Conservation (phyloP, 768 basidiomycete genomes). For the Vararia minispora region DNA sequence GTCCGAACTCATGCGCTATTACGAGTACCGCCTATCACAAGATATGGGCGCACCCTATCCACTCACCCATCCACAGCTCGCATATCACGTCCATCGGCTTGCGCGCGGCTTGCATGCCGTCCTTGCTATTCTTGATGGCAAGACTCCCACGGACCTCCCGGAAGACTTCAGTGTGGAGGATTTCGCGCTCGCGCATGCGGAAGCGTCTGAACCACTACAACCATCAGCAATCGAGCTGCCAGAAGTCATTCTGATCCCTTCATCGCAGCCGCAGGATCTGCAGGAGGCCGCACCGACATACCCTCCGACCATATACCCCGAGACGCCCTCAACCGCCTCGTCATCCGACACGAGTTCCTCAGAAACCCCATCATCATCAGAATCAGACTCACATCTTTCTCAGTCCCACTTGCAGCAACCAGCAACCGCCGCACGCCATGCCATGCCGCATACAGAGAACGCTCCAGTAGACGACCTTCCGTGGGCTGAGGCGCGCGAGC, state of each 20-base stretch:
- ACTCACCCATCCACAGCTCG: slow-evolving; percentile 49
- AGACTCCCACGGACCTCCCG: slow-evolving; percentile 23
- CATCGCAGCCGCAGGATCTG: no score
- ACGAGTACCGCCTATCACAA: slow-evolving; percentile 77
- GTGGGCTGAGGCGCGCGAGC: slow-evolving; percentile 86
- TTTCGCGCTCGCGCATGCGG: slow-evolving; percentile 1
- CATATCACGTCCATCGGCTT: slow-evolving; percentile 62
- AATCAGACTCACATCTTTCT: no score
- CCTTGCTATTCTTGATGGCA: slow-evolving; percentile 59
- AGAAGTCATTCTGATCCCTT: no score
- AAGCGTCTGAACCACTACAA: not conserved
- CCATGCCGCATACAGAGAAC: slow-evolving; percentile 31
- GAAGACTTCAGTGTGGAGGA: not conserved
- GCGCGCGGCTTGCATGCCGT: slow-evolving; percentile 61
- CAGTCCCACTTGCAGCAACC: no score
- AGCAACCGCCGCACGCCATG: slow-evolving; percentile 21
- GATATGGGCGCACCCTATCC: slow-evolving; percentile 39
- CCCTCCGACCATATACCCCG: no score
- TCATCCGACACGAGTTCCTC: no score
- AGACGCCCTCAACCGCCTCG: no score
- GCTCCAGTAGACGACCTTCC: slow-evolving; percentile 47
- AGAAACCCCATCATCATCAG: no score
- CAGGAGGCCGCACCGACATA: no score
- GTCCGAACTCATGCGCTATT: slow-evolving; percentile 76
- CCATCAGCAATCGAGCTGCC: no score